These are phyloP conservation scores for Solanum hybrid DNA, from an alignment of 305 asterid species.

Conservation along the genomic window DNA sequence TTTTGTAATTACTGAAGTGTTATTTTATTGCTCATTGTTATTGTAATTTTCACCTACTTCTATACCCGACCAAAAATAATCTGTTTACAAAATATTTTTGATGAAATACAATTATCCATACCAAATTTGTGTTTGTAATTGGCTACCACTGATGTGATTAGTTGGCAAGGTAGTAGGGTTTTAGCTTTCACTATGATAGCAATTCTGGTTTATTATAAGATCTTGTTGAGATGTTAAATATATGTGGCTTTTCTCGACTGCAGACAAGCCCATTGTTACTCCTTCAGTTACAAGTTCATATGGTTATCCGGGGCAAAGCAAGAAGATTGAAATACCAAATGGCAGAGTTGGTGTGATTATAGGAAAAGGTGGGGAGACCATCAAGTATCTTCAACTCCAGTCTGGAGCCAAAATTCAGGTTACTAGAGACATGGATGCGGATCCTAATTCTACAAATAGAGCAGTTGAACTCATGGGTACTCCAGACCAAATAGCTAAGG, in stretches of 20 bases:
- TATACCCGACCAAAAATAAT: background rate
- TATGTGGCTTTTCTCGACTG: background rate
- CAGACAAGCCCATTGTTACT: conserved; percentile 29
- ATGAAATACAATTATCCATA: background rate
- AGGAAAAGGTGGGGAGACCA: conserved; percentile 77
- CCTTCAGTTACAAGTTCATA: conserved; percentile 36
- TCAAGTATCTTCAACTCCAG: conserved; percentile 56
- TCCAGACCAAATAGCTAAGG: conserved; percentile 60
- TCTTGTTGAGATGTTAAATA: background rate
- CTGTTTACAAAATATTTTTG: background rate
- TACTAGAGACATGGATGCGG: conserved; percentile 60
- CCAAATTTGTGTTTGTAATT: background rate
- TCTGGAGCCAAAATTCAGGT: conserved; percentile 86
- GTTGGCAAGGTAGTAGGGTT: background rate
- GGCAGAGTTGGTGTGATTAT: conserved; percentile 74
- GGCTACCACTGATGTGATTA: background rate
- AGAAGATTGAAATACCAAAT: conserved; percentile 68
- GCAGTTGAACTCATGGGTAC: conserved; percentile 74
- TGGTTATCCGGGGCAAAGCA: conserved; percentile 52
- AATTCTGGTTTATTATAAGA: background rate
- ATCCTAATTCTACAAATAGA: conserved; percentile 56
- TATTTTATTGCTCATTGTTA: background rate
- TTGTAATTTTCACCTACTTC: background rate
- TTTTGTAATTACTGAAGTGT: background rate
- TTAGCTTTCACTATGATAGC: background rate